Conservation (phyloP, 1,284 basidiomycete genomes). For the Schizopora paradoxa region DNA sequence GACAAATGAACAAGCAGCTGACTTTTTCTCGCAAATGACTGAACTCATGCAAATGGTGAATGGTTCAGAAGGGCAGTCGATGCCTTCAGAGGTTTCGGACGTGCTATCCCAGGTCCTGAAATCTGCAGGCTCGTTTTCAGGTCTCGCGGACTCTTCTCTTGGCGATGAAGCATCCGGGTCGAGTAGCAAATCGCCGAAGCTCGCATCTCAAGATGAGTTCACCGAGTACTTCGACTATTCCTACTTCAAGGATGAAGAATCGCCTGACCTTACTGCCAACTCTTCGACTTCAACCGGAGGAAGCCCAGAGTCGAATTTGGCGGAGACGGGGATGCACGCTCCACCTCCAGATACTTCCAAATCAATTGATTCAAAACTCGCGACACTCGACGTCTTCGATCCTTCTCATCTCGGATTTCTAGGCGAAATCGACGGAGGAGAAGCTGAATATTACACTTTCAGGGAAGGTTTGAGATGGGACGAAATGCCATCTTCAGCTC, state of each 20-base stretch:
- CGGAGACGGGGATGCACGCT: constrained; percentile 44
- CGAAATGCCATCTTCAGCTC: constrained; percentile 43
- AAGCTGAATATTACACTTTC: constrained; percentile 60
- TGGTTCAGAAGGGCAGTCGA: constrained; percentile 38
- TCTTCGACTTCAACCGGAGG: constrained; percentile 62
- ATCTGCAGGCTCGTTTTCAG: constrained; percentile 37
- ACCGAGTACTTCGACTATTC: constrained; percentile 66
- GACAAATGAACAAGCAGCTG: constrained; percentile 57
- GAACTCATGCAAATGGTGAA: constrained; percentile 49
- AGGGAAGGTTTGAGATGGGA: constrained; percentile 69
- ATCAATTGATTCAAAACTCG: constrained; percentile 22
- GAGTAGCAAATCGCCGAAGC: not conserved
- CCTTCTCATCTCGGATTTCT: constrained; percentile 52
- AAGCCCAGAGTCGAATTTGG: constrained; percentile 74
- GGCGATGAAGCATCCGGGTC: not conserved
- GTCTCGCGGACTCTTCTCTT: constrained; percentile 29
- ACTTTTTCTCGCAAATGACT: constrained; percentile 58
- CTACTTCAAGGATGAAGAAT: constrained; percentile 48
- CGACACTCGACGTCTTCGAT: constrained; percentile 30
- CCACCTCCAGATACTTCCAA: constrained; percentile 29
- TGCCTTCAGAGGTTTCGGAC: constrained; percentile 49
- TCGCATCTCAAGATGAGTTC: constrained; percentile 31
- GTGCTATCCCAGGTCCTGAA: constrained; percentile 59
- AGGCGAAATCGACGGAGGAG: constrained; percentile 71
- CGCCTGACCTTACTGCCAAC: constrained; percentile 62